A percentile compares a stretch with the other conserved stretches of the same genome.
These are phyloP conservation scores for Sphaerobolus stellatus DNA, from an alignment of 1,284 basidiomycete species.

Conservation along the genomic window DNA sequence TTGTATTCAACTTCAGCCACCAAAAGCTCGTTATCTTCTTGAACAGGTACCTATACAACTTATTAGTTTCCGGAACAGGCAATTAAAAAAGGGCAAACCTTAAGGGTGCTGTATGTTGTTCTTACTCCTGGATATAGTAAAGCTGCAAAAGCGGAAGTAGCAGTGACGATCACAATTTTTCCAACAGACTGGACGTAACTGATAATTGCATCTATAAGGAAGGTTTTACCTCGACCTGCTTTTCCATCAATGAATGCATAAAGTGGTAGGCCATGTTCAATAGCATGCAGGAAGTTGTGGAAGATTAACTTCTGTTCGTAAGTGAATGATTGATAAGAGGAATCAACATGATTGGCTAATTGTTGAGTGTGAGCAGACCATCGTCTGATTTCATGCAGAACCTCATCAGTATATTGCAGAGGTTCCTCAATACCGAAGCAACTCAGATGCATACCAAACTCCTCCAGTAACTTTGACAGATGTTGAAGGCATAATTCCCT, in stretches of 20 bases:
- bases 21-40: not conserved
- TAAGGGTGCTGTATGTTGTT: constrained; percentile 38
- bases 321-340: constrained; percentile 23
- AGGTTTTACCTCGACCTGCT: constrained; percentile 13
- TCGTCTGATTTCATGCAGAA: too few species aligned
- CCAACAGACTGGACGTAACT: not conserved
- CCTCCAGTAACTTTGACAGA: too few species aligned
- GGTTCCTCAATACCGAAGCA: too few species aligned
- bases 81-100: constrained; percentile 20
- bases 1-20: not conserved
- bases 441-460: too few species aligned
- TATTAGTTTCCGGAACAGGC: too few species aligned
- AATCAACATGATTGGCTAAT: constrained; percentile 25
- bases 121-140: constrained; percentile 39
- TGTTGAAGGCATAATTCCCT: too few species aligned
- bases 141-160: too few species aligned
- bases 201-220: constrained; percentile 8
- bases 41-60: not conserved
- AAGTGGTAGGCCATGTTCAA: constrained; percentile 13
- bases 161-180: constrained; percentile 10
- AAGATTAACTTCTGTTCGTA: constrained; percentile 31
- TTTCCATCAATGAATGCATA: constrained; percentile 5
- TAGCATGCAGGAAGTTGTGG: constrained; percentile 25
- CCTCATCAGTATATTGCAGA: too few species aligned
- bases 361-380: too few species aligned